Evolutionary conservation across 805 yeast species (phyloP), one percentile per base, ranked within the genome.

Genomic region (Schwanniomyces pseudopolymorphus): DNA sequence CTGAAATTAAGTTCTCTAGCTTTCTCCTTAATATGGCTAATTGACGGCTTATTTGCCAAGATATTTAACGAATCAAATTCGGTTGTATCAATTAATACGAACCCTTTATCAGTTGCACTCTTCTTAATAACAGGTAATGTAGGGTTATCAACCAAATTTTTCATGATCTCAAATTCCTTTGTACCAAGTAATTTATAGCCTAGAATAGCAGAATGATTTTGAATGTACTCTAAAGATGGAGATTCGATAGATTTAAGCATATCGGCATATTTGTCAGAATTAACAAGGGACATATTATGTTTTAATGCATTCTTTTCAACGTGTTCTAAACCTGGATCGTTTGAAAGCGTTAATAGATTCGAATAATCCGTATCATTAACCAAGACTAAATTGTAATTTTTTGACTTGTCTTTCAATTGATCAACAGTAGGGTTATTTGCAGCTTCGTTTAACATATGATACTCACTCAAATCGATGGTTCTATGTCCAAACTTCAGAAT

Each of bases 91-190:
- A 63, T 39, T 5, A 57, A 44, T 2, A 52, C 45, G 21, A 46
- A 48, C 3, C 59, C 59, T 10, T 52, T 40, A 5, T 22, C 16
- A 7, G 46, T 42, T 11, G 61, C 60, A 27, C 48, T 50, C 7
- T 39, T 26, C 5, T 48, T 22, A 13, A 58, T 35, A 9, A 53
- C 51, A 13, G 59, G 57, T 6, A 57, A 25, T 0, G 61, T 35
- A 17, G 77, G 77, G 8, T 63, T 63, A 45, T 62, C 49, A 0
- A 72, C 74, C 10, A 57, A 50, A 26, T 54, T 51, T 13, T 36
- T 39, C 44, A 63, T 47, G 4, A 45, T 48, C 9, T 41, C 39
- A 21, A 24, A 19, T n/a, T n/a, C 19, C 21, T 40, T 28, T 16
- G 9, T 40, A 13, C 20, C 10, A 20, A 40, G 17, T 11, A 54